These are phyloP conservation scores for Chromosphaera perkinsii DNA, from an alignment of 208 protist species.

Conservation along the genomic window DNA sequence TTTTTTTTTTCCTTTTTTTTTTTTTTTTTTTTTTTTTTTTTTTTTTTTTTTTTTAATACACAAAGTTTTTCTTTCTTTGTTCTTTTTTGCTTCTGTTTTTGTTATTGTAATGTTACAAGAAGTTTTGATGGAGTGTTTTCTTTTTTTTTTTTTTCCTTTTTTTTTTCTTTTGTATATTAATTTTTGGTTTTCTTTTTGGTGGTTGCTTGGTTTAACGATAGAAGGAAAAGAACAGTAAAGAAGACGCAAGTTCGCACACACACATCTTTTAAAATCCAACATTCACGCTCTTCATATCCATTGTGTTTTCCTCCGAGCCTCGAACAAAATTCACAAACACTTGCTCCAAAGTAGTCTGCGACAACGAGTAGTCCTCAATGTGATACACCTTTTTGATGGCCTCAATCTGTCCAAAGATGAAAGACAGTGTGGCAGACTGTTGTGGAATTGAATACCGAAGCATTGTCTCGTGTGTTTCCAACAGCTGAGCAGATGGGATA, in stretches of 20 bases:
- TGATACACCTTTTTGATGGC: background rate
- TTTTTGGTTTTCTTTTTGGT: background rate
- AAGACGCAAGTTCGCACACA: too few species aligned
- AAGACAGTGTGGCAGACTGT: background rate
- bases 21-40: too few species aligned
- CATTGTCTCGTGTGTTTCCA: too few species aligned
- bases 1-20: too few species aligned
- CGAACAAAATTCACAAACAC: slow-evolving; percentile 13
- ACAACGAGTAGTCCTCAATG: slow-evolving; percentile 26
- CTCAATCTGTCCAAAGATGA: background rate
- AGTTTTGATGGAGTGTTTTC: background rate
- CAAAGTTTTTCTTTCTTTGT: too few species aligned
- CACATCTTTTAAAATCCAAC: background rate
- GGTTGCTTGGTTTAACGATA: too few species aligned
- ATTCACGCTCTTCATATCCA: background rate
- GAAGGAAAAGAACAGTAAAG: too few species aligned
- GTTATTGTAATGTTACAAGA: too few species aligned
- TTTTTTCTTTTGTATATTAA: too few species aligned
- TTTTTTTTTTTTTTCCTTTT: slow-evolving; percentile 1
- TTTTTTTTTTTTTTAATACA: too few species aligned
- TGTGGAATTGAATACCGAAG: slow-evolving; percentile 6
- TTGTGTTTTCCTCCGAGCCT: background rate
- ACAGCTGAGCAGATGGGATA: too few species aligned
- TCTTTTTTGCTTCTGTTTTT: background rate
- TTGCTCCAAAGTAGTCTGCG: slow-evolving; percentile 27